phyloP scores from a whole-genome alignment of 192 early-diverging fungal genomes.

The Lunasporangiospora selenospora region DNA sequence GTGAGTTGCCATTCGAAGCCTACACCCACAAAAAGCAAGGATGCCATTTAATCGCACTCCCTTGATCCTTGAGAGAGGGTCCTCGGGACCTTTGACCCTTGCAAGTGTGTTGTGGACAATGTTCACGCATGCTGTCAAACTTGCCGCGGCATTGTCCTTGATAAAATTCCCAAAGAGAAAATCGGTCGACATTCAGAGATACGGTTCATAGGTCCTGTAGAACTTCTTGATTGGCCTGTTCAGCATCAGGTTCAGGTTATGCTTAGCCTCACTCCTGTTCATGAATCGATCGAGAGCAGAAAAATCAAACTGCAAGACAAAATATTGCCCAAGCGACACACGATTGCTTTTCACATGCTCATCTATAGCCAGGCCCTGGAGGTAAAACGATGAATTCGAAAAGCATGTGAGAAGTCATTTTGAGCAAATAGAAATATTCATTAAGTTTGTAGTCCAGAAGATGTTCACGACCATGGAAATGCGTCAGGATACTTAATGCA shows the following conservation, averaged over 20 bases:
- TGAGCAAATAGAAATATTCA: slow-evolving; percentile 10
- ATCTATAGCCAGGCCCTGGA: slow-evolving; percentile 39
- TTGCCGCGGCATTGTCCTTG: slow-evolving; percentile 8
- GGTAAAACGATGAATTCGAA: slow-evolving; percentile 14
- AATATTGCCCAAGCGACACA: slow-evolving; percentile 12
- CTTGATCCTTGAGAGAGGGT: slow-evolving; percentile 49
- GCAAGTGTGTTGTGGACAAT: slow-evolving; percentile 17
- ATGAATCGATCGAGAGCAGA: slow-evolving; percentile 13
- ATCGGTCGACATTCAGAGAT: slow-evolving; percentile 19
- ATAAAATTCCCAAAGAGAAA: slow-evolving; percentile 24
- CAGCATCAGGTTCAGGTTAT: slow-evolving; percentile 30
- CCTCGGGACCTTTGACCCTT: slow-evolving; percentile 17
- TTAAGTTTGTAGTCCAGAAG: slow-evolving; percentile 24
- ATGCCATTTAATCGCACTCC: slow-evolving; percentile 14
- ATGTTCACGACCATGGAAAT: slow-evolving; percentile 50
- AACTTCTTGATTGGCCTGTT: slow-evolving; percentile 33
- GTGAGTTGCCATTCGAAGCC: slow-evolving; percentile 8
- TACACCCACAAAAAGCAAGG: slow-evolving; percentile 2
- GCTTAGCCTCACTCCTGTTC: slow-evolving; percentile 5
- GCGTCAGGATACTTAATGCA: slow-evolving; percentile 31
- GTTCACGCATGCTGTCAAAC: slow-evolving; percentile 19
- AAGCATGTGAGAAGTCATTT: slow-evolving; percentile 7
- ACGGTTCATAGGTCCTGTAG: slow-evolving; percentile 37
- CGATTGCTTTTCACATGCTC: slow-evolving; percentile 16
- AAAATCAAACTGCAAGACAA: slow-evolving; percentile 35